Evolutionary conservation across 768 basidiomycete genomes (phyloP), one percentile per base, ranked within the genome.

Genomic region (Cyathus striatus): DNA sequence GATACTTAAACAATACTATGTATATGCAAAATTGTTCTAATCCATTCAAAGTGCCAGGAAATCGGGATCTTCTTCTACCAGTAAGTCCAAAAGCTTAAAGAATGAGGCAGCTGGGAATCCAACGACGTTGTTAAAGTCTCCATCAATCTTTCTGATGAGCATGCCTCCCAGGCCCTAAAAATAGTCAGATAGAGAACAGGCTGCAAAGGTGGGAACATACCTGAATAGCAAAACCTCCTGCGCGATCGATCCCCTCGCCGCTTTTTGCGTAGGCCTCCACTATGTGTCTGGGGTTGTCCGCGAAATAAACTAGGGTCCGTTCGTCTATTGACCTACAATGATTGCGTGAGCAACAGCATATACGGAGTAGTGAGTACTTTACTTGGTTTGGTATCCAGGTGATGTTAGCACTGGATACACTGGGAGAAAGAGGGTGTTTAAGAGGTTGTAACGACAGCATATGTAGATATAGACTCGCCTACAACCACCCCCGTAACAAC

Each of bases 191-290:
- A 21, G 17, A 18, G 14, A 7, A n/a, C 12, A 12, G 20, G 21
- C 21, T 20, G 5, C 9, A 40, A 13, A 20, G 14, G 9, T n/a
- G n/a, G n/a, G n/a, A n/a, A 53, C 69, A 37, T 49, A 90, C 91
- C 73, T 97, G 95, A 30, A 92, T 81, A 2, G 91, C 92, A 58
- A 97, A 98, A 0, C 95, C 95, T 3, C 95, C 95, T 0, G 95
- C 94, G 16, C 91, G 76, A 54, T 92, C 86, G 32, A 82, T 58
- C 0, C 93, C 93, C 65, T 96, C 93, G 5, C 83, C 87, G 42
- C 75, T 85, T 25, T 90, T 81, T 16, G 81, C 90, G 51, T 97
- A 97, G 6, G 90, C 86, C 47, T 84, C 55, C 6, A 93, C 60
- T 17, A 88, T 45, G 12, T 77, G 64, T 26, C 55, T 48, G 0